Evolutionary conservation across 2,329 filamentous ascomycete species (phyloP), one percentile per base, ranked within the genome.

Genomic region (Colletotrichum sp.): DNA sequence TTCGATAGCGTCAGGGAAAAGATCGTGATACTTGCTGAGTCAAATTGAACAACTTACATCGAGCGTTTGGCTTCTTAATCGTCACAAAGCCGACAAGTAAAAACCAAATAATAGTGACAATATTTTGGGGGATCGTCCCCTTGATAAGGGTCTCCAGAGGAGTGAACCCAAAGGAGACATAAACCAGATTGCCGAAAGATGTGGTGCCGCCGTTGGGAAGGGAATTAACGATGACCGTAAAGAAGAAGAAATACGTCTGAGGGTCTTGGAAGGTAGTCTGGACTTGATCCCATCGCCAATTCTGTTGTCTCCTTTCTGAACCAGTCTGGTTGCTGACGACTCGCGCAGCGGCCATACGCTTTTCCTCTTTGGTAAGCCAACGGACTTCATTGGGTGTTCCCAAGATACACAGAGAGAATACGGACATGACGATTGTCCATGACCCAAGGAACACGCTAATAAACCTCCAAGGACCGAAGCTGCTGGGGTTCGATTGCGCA

Each of bases 1-100:
- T 57, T 21, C 1, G 6, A 24, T 43, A 10, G 16, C 18, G 3
- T 43, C 2, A 43, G 39, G 18, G 4, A 0, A 43, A 0, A n/a
- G 0, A 0, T n/a, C 8, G n/a, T 6, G 0, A 43, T 7, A 9
- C 16, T 18, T 43, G 16, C 36, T 18, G 1, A 14, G n/a, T 0
- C 10, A 55, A 0, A 7, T 13, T 21, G n/a, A 2, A 16, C 52
- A 9, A 4, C 52, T 1, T 26, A 57, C 21, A 52, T 13, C 43
- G 43, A n/a, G 21, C 18, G n/a, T 52, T 52, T n/a, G 18, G n/a
- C 7, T 21, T 52, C 43, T 52, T 21, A 5, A 52, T 12, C 12
- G 43, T 52, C 43, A 21, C 43, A 21, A n/a, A 52, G 43, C 43
- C 43, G 8, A 52, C n/a, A n/a, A 52, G 43, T 21, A 52, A 13